These are phyloP conservation scores for Candida coquimbonensis DNA, from an alignment of 805 yeast species.

Conservation along the genomic window DNA sequence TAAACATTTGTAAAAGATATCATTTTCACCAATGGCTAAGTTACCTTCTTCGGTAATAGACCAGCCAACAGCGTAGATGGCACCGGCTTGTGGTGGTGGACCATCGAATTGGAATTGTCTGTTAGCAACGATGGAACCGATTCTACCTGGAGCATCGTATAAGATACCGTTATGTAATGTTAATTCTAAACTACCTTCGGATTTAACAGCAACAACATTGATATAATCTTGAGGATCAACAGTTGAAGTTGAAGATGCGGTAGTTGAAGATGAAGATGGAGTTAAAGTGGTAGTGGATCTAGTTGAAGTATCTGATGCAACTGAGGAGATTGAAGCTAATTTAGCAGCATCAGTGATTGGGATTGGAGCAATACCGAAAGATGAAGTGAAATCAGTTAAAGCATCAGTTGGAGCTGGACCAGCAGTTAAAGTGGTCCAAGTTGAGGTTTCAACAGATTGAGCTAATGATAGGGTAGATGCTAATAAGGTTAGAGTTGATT, in stretches of 20 bases:
- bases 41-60: conserved; percentile 43
- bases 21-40: conserved; percentile 56
- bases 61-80: conserved; percentile 69
- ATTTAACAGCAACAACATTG: conserved; percentile 1
- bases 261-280: not conserved
- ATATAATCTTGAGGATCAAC: not conserved
- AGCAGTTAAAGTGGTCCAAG: conserved; percentile 15
- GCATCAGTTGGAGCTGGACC: conserved; percentile 35
- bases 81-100: conserved; percentile 79
- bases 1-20: conserved; percentile 63
- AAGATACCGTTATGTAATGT: conserved; percentile 3
- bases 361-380: conserved; percentile 30
- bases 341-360: conserved; percentile 11
- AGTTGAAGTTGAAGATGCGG: conserved; percentile 1
- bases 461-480: too few species aligned
- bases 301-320: conserved; percentile 23
- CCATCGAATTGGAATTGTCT: conserved; percentile 68
- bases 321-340: conserved; percentile 23
- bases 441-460: not conserved
- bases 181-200: conserved; percentile 3
- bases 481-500: too few species aligned
- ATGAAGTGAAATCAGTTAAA: conserved; percentile 38
- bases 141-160: conserved; percentile 8
- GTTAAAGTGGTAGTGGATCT: conserved; percentile 8
- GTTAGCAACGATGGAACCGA: conserved; percentile 30